Evolutionary conservation across 441 rosid species (phyloP).

Genomic region (Macaranga tanarius): DNA sequence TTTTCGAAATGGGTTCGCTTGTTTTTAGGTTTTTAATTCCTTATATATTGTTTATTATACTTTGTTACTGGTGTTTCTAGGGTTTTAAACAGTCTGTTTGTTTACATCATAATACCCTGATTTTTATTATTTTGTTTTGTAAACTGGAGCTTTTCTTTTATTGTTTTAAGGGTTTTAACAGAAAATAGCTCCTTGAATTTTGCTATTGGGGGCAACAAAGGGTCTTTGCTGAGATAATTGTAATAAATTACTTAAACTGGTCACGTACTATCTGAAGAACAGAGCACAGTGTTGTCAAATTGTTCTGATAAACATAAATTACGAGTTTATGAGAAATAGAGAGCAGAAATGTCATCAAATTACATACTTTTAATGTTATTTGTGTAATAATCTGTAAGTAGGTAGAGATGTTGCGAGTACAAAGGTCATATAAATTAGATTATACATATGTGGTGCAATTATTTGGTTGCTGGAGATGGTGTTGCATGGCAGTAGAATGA

Average conservation of each 20-base stretch:
- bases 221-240: not conserved
- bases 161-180: not conserved
- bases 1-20: not conserved
- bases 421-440: too few relatives aligned
- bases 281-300: too few relatives aligned
- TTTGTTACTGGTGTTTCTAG: not conserved
- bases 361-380: not conserved
- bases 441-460: too few relatives aligned
- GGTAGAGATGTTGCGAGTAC: too few relatives aligned
- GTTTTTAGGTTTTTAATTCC: constrained; percentile 20
- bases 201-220: not conserved
- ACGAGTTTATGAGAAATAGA: not conserved
- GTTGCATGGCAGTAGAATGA: not conserved
- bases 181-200: not conserved
- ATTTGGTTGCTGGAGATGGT: too few relatives aligned
- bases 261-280: not conserved
- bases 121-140: too few relatives aligned
- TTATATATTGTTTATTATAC: constrained; percentile 1
- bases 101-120: too few relatives aligned
- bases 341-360: not conserved
- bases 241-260: not conserved
- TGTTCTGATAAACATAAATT: not conserved
- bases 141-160: not conserved
- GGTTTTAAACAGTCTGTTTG: constrained; percentile 1
- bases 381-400: too few relatives aligned